phyloP scores from a whole-genome alignment of 768 basidiomycete genomes.

The Tricholoma matsutake region DNA sequence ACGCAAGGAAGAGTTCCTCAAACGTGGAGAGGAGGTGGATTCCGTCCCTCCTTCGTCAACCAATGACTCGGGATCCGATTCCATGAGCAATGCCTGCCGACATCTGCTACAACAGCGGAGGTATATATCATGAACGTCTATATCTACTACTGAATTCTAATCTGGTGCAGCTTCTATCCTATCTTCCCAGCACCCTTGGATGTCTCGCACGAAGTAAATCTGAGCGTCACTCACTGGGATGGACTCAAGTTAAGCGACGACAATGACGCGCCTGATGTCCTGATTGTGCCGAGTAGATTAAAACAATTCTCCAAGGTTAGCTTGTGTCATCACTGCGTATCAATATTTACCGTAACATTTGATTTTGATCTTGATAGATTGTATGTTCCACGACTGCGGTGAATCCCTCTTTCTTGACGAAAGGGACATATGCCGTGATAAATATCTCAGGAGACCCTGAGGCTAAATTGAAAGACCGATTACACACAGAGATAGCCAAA shows the following conservation, averaged over 20 bases:
- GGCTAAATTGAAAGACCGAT: constrained; percentile 28
- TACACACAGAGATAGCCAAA: constrained; percentile 32
- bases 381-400: constrained; percentile 76
- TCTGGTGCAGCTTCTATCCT: constrained; percentile 81
- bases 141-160: not conserved
- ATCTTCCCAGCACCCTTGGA: constrained; percentile 84
- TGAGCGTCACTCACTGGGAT: constrained; percentile 80
- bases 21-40: constrained; percentile 61
- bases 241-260: constrained; percentile 36
- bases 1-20: constrained; percentile 76
- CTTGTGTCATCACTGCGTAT: not conserved
- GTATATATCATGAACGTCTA: constrained; percentile 32
- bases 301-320: constrained; percentile 87
- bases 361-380: constrained; percentile 39
- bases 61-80: constrained; percentile 55
- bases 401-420: constrained; percentile 80
- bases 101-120: constrained; percentile 86
- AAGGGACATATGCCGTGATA: constrained; percentile 53
- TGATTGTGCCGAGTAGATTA: constrained; percentile 84
- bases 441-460: constrained; percentile 27
- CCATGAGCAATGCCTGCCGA: constrained; percentile 75
- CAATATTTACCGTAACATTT: not conserved
- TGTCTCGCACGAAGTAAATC: constrained; percentile 75
- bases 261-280: constrained; percentile 70
- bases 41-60: constrained; percentile 34